Evolutionary conservation across 441 rosid genomes (phyloP).

Genomic region (Melianthus villosus): DNA sequence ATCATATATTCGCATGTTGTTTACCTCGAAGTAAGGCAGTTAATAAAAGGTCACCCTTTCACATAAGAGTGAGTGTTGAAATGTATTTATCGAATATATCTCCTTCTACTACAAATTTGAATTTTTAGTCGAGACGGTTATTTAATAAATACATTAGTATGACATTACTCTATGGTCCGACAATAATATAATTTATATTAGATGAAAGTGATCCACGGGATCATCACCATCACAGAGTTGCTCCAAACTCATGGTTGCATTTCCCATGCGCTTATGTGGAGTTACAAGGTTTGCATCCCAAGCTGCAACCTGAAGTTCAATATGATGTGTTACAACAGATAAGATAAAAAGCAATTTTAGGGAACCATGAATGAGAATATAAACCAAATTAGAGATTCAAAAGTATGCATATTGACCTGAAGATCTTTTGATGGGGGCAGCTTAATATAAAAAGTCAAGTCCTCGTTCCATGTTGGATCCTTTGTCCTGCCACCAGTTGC

Average conservation of each 20-base stretch:
- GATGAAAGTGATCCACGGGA: constrained; percentile 1
- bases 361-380: neutral
- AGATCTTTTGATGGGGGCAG: constrained; percentile 38
- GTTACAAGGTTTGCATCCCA: constrained; percentile 97
- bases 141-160: neutral
- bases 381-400: constrained; percentile 5
- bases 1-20: too few relatives aligned
- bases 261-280: constrained; percentile 96
- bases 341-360: neutral
- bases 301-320: constrained; percentile 61
- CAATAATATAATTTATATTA: neutral
- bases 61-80: too few relatives aligned
- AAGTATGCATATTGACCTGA: constrained; percentile 34
- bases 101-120: too few relatives aligned
- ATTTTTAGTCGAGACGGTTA: neutral
- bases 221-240: constrained; percentile 60
- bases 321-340: neutral
- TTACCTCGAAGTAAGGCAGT: too few relatives aligned
- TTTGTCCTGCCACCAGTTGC: constrained; percentile 38
- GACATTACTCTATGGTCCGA: neutral
- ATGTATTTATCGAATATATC: too few relatives aligned
- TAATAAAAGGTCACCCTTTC: too few relatives aligned
- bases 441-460: constrained; percentile 52
- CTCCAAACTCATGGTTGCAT: constrained; percentile 45
- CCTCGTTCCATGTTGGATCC: constrained; percentile 83